Evolutionary conservation across 225 moss, liverwort and hornwort genomes (phyloP), one percentile per base, ranked within the genome.

Genomic region (Pseudoscleropodium purum): DNA sequence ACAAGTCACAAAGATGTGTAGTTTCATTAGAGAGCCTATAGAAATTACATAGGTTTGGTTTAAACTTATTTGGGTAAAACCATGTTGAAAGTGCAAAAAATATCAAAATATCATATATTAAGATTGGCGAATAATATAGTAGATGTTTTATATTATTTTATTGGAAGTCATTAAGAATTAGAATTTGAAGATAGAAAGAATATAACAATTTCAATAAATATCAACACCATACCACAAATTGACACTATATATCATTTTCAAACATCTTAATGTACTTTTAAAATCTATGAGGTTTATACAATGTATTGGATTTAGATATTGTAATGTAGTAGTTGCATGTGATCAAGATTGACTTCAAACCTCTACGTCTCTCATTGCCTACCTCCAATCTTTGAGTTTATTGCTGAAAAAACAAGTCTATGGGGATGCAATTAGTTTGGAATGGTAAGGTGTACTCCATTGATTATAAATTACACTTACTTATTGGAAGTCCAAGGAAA

Each of bases 41-140:
- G 0, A 80, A 39, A 18, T 7, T 39, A 2, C 0, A 30, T 30
- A 41, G 19, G 19, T 18, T 0, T 1, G 0, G 0, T n/a, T 59
- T 39, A 39, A 5, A 39, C 12, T 27, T 39, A 29, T 11, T 59
- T 18, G 39, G 7, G 0, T 59, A 59, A 7, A 79, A 18, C 3
- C 59, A 7, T 59, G 27, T 59, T 59, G 26, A 5, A 79, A 79
- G 7, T 79, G 59, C 0, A 1, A 0, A 60, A 18, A 18, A 1
- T 3, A 59, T 59, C 18, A 2, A 29, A 12, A 0, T 7, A 80
- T 59, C 29, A 11, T 59, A 18, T 18, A 18, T 29, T 11, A 59
- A 79, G 57, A 59, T n/a, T 57, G 16, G 4, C 0, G 2, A 17
- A 56, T 16, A 56, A 56, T 37, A 16, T 8, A 79, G 26, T 26